Base-by-base conservation (phyloP, 768 basidiomycete genomes). In the Trametes sanguinea region DNA sequence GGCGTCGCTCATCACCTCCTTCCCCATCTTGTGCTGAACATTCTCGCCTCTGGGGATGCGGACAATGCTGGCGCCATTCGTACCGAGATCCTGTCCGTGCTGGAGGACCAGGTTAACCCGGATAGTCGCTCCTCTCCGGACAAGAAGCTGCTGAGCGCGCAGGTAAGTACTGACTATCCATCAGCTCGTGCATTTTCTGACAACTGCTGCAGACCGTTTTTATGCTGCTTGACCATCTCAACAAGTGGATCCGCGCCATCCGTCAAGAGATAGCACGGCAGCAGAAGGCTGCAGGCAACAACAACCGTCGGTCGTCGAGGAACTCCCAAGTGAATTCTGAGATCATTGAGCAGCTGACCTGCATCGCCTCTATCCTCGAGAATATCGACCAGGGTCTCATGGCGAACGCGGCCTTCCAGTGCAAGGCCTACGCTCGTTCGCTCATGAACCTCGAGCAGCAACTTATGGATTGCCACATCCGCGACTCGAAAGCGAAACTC, bases 381-480 rank as follows among this genome's bases (percentile, higher is more conserved):
- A 90, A 83, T 69, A 94, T 98, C 63, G 87, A 96, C 62, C 85
- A 89, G 63, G 87, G 89, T 60, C 81, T 98, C 29, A 91, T 97
- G 83, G 96, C 95, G 0, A 86, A 89, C 68, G 97, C 97, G 0
- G 96, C 97, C 1, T 84, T 98, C 57, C 86, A 94, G 68, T 96
- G 95, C 78, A 95, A 92, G 74, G 90, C 95, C 1, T 98, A 90
- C 68, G 96, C 96, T 1, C 84, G 96, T 37, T 88, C 97, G 2
- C 79, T 99, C 54, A 95, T 98, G 87, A 95, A 89, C 73, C 96
- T 95, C 68, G 97, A 99, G 71, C 86, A 87, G 53, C 90, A 91
- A 57, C 84, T 97, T 51, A 72, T 86, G 32, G 77, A 79, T 4
- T 76, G 89, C 44, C 73, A 74, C 30, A 69, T 76, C 40, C 69